Evolutionary conservation across 2,329 filamentous ascomycete genomes (phyloP).

Genomic region (Epichloe scottii): DNA sequence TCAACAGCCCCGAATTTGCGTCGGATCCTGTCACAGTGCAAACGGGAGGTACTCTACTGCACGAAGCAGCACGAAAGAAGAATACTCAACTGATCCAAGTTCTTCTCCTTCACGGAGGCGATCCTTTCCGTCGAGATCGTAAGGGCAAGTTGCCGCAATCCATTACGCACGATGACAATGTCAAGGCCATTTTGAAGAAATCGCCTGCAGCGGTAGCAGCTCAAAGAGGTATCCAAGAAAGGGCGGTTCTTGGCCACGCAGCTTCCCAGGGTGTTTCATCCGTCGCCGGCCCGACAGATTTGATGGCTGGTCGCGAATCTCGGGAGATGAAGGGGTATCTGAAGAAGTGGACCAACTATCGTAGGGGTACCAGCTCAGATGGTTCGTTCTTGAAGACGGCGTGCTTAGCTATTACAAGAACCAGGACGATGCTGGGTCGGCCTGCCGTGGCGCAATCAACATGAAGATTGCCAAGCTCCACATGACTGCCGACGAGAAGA

Average conservation of each 20-base stretch:
- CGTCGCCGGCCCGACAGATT: slow-evolving; percentile 41
- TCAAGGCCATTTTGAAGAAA: slow-evolving; percentile 77
- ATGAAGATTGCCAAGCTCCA: slow-evolving; percentile 92
- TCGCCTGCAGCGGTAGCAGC: slow-evolving; percentile 90
- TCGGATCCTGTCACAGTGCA: slow-evolving; percentile 68
- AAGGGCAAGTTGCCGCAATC: slow-evolving; percentile 94
- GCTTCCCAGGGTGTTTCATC: slow-evolving; percentile 41
- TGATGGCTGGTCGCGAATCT: slow-evolving; percentile 67
- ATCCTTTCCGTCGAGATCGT: slow-evolving; percentile 88
- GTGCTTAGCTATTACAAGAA: slow-evolving; percentile 99
- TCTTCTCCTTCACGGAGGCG: slow-evolving; percentile 82
- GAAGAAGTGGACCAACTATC: slow-evolving; percentile 99
- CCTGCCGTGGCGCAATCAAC: slow-evolving; percentile 94
- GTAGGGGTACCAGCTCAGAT: slow-evolving; percentile 89
- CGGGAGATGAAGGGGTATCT: slow-evolving; percentile 97
- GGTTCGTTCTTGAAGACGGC: slow-evolving; percentile 96
- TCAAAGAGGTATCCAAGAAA: slow-evolving; percentile 92
- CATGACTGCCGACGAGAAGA: slow-evolving; percentile 96
- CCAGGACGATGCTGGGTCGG: slow-evolving; percentile 91
- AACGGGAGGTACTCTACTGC: slow-evolving; percentile 79
- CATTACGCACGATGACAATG: slow-evolving; percentile 88
- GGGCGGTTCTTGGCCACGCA: slow-evolving; percentile 75
- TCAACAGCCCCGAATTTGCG: slow-evolving; percentile 82
- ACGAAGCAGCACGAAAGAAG: slow-evolving; percentile 82
- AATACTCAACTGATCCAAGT: slow-evolving; percentile 83